Conservation (phyloP, 257 asterid species). For the Lycium barbarum region DNA sequence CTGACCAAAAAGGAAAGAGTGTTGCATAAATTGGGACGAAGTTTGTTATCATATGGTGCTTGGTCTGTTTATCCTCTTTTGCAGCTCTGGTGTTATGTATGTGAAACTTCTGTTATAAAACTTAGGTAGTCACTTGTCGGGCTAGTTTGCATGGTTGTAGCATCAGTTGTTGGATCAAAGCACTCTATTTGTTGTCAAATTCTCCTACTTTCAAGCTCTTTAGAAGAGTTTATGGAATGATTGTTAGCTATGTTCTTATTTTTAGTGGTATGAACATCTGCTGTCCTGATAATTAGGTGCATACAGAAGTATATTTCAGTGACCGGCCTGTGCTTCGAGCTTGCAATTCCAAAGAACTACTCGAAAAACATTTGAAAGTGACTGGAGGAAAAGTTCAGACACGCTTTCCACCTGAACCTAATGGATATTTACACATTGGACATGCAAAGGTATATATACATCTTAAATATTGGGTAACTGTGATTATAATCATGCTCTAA, state of each 20-base stretch:
- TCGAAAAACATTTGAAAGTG: slow-evolving; percentile 76
- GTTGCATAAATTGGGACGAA: no score
- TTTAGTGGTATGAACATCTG: slow-evolving; percentile 19
- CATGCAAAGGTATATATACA: slow-evolving; percentile 81
- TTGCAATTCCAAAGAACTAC: slow-evolving; percentile 80
- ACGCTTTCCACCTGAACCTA: slow-evolving; percentile 99
- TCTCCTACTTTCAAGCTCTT: not conserved
- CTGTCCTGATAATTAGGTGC: slow-evolving; percentile 61
- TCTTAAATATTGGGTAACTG: slow-evolving; percentile 26
- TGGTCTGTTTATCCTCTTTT: not conserved
- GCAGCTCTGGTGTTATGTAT: not conserved
- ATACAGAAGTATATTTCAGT: slow-evolving; percentile 90
- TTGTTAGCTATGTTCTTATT: slow-evolving; percentile 1
- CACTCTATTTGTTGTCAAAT: not conserved
- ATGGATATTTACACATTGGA: slow-evolving; percentile 95
- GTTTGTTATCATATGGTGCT: slow-evolving; percentile 27
- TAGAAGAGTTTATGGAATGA: not conserved
- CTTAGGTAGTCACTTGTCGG: not conserved
- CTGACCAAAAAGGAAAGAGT: no score
- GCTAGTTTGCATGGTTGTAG: slow-evolving; percentile 1
- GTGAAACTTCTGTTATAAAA: not conserved
- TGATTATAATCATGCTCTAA: slow-evolving; percentile 11
- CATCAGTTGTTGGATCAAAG: not conserved
- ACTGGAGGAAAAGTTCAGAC: slow-evolving; percentile 84
- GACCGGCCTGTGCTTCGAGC: slow-evolving; percentile 84